Base-by-base conservation (phyloP, 2,329 filamentous ascomycete species). In the Fusarium albosuccineum region DNA sequence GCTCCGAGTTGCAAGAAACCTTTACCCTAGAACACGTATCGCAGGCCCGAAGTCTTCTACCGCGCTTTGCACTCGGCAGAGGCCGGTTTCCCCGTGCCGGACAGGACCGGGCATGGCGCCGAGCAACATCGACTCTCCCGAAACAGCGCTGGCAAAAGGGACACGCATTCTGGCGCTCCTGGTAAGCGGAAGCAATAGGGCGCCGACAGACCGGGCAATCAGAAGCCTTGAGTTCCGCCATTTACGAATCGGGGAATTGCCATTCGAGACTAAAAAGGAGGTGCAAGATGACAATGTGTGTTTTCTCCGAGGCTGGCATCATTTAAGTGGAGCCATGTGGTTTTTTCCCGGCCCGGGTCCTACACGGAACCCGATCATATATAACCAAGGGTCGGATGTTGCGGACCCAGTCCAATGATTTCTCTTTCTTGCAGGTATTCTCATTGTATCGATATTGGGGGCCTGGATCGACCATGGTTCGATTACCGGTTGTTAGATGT, bases 11-110 rank as follows among this genome's bases (percentile, higher is more conserved):
- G 1, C 68, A 71, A 0, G 59, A 70, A 1, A 39, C 50, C 4
- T 71, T 71, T 0, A 29, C 0, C 1, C 17, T 46, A 0, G 53
- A 60, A 9, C 68, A 71, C 0, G 30, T 44, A 13, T 66, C 58
- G 10, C 68, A 71, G 6, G 68, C 63, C 3, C 56, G 63, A 8
- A 40, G 29, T 1, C 67, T 71, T 34, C 64, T 63, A 7, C 68
- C 68, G 1, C 58, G 60, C 22, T 57, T 69, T 5, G 58, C 50
- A 2, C 11, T 22, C 14, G 60, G 68, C 2, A 71, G 37, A 54
- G 53, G 29, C 1, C 49, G 58, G 9, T 50, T 39, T 5, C 39
- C 17, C 11, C 68, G 55, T n/a, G 34, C 22, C 4, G 33, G 36
- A 26, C 68, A 71, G 1, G 60, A 66, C 9, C 36, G 34, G 3